Evolutionary conservation across 768 basidiomycete species (phyloP), one percentile per base, ranked within the genome.

Genomic region (Cantharellus cinnabarinus): DNA sequence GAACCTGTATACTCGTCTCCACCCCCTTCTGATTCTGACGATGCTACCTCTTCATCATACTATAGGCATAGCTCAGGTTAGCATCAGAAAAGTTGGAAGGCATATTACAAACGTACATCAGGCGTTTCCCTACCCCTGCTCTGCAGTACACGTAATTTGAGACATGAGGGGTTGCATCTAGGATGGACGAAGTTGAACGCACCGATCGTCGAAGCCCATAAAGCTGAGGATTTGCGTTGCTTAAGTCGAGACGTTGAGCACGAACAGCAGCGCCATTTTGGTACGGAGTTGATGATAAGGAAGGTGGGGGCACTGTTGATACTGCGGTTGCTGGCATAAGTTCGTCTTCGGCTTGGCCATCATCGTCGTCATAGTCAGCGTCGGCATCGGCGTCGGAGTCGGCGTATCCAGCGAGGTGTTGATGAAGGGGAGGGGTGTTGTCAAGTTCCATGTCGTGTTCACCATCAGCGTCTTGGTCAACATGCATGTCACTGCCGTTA

Each of bases 371-470:
- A 41, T 7, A 54, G 41, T 59, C 37, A 42, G 38, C 56, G 39
- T 50, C 54, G 55, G 42, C 58, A 42, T 42, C 55, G 37, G 53
- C 59, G 3, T 55, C 59, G 34, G 41, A 50, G 4, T 15, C 10
- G 7, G 57, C 2, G 41, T 34, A 60, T 38, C 59, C 37, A 41
- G 58, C 50, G 48, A 53, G 4, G 61, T 44, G 3, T 40, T 15
- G 57, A 20, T 42, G 42, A 51, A 42, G 15, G 44, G 48, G 51
- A 41, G 62, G 69, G 65, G 61, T 38, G 59, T 20, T 72, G 61
- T 74, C 73, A 62, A 71, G 71, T 71, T 68, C 68, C 51, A 80
- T 82, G 70, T 73, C 72, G 68, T 79, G 71, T 70, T 62, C 62
- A 53, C 44, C 44, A 10, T 48, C 44, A 29, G 44, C 44, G 29